A percentile compares a stretch with the other conserved stretches of the same genome.
Evolutionary conservation across 345 rosid species (phyloP).

Genomic region (Clausena lansium): DNA sequence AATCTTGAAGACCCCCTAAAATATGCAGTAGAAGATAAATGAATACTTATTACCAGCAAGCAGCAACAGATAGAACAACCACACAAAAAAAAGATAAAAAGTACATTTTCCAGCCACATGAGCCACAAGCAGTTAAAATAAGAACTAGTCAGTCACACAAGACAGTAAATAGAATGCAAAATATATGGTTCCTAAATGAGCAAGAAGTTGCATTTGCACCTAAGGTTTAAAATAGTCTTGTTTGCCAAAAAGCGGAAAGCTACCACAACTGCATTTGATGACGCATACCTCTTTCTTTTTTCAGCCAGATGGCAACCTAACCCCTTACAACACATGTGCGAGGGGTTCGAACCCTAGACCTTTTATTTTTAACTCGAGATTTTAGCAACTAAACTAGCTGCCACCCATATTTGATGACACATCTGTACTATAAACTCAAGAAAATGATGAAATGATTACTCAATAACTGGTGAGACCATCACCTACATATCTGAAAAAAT

Average conservation of each 20-base stretch:
- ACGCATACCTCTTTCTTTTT: neutral
- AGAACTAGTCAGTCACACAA: neutral
- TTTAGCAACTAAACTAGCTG: no score
- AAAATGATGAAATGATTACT: neutral
- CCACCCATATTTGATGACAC: neutral
- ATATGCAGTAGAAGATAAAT: neutral
- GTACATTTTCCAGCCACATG: neutral
- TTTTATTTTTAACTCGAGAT: no score
- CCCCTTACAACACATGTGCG: no score
- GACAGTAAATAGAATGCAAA: neutral
- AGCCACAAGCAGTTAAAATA: neutral
- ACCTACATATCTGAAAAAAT: neutral
- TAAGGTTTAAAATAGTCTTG: neutral
- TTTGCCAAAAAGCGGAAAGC: neutral
- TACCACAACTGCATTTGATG: neutral
- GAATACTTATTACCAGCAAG: neutral
- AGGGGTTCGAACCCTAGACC: no score
- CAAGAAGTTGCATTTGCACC: neutral
- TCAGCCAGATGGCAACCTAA: no score
- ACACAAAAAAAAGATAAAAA: neutral
- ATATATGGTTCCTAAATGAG: neutral
- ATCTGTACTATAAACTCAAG: neutral
- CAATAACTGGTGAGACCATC: neutral
- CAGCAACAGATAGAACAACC: no score
- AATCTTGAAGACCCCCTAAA: conserved; percentile 67